A percentile compares a stretch with the other conserved stretches of the same genome.
Evolutionary conservation across 352 stramenopile genomes (phyloP).

Genomic region (Phytopythium ostracodes): DNA sequence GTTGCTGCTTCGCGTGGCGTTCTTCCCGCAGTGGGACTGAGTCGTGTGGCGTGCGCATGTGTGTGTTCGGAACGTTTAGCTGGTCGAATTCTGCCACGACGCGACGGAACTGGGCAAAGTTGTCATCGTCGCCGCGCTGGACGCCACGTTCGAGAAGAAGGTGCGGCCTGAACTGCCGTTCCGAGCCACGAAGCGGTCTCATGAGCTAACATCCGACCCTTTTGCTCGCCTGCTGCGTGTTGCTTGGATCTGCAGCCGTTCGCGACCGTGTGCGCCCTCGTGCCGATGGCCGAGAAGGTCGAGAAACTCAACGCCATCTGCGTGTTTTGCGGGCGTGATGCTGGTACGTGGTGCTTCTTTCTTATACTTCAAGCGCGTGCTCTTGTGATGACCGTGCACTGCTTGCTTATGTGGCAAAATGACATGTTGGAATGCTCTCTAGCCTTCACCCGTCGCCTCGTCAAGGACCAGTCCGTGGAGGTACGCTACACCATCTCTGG

Average conservation of each 20-base stretch:
- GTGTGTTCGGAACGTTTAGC: conserved; percentile 21
- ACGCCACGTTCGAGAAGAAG: conserved; percentile 76
- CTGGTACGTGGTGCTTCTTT: conserved; percentile 23
- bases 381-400: not conserved
- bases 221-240: not conserved
- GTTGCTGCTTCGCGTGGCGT: conserved; percentile 4
- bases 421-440: not conserved
- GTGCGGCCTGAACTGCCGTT: conserved; percentile 14
- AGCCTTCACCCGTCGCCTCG: conserved; percentile 76
- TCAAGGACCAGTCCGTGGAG: conserved; percentile 66
- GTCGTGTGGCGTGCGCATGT: not conserved
- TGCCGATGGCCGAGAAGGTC: conserved; percentile 70
- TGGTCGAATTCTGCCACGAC: conserved; percentile 74
- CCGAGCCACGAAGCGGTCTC: not conserved
- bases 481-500: conserved; percentile 15
- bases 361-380: not conserved
- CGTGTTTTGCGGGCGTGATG: conserved; percentile 69
- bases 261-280: conserved; percentile 62
- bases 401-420: not conserved
- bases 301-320: conserved; percentile 86
- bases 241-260: conserved; percentile 42
- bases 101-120: conserved; percentile 68
- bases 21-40: conserved; percentile 11
- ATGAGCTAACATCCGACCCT: not conserved
- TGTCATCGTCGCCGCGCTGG: conserved; percentile 71